Evolutionary conservation across 2,329 filamentous ascomycete genomes (phyloP), one percentile per base, ranked within the genome.

Genomic region (Trichocomaceae sp.): DNA sequence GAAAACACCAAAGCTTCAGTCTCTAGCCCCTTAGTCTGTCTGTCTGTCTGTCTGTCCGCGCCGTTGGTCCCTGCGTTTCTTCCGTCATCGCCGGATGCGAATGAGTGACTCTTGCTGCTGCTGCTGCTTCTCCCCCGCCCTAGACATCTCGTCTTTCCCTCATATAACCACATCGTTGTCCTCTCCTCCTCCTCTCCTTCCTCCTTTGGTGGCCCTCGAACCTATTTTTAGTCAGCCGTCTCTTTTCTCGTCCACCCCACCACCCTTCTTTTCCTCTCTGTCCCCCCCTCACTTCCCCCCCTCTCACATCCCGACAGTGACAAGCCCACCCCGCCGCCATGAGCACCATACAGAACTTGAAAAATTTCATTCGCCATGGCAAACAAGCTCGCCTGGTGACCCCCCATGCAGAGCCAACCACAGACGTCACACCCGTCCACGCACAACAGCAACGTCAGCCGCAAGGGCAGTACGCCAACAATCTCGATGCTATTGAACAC

Each of bases 361-460:
- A 97, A 77, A 96, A 96, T 75, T 95, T 97, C 75, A 93, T 97
- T 75, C 88, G 92, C 62, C 92, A 96, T 79, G 92, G 92, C 75
- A 96, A 96, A 79, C 90, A 96, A 79, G 92, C 90, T 64, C 87
- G 90, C 62, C 79, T 78, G 60, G 80, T 82, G 62, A 79, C 83
- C 55, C 77, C 78, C 56, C 81, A 80, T 64, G 81, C 77, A 57
- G 81, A 83, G 68, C 79, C 81, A 62, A 86, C 79, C 62, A 84
- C 82, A 58, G 79, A 81, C 64, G 77, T 85, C 59, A 83, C 83
- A 52, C 75, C 80, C 55, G 78, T 86, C 57, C 82, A 87, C 69
- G 84, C 83, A 56, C 79, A 84, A 64, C 81, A 80, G 53, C 80
- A 83, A 62, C 79, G 77, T 52, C 73, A 79, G 61, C 72, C 78